phyloP scores from a whole-genome alignment of 768 basidiomycete species.

The Candolleomyces aberdarensis region DNA sequence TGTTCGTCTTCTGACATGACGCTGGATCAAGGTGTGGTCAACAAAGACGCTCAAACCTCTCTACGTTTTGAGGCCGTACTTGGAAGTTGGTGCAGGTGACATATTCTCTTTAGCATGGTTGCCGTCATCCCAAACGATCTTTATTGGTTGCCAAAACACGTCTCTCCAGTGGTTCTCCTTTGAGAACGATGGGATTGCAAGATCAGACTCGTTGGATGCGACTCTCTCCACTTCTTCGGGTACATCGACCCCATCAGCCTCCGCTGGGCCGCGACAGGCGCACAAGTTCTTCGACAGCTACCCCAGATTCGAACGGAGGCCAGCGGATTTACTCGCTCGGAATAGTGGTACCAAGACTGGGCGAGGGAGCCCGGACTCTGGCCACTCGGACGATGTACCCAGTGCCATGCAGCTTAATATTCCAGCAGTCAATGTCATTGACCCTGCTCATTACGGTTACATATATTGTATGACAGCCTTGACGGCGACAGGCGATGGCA shows the following conservation, averaged over 20 bases:
- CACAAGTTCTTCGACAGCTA: conserved; percentile 95
- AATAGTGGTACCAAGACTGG: conserved; percentile 39
- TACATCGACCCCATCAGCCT: conserved; percentile 31
- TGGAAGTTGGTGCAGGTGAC: conserved; percentile 81
- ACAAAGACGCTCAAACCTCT: conserved; percentile 62
- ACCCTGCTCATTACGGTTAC: conserved; percentile 94
- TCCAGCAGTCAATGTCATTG: conserved; percentile 66
- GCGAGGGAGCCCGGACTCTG: conserved; percentile 30
- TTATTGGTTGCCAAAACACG: conserved; percentile 90
- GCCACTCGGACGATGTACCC: conserved; percentile 22
- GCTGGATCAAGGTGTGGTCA: conserved; percentile 68
- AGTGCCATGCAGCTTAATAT: conserved; percentile 49
- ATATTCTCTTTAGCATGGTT: conserved; percentile 85
- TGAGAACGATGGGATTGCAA: conserved; percentile 11
- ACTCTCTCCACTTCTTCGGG: conserved; percentile 24
- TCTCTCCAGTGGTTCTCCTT: conserved; percentile 89
- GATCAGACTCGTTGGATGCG: conserved; percentile 16
- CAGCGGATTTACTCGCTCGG: conserved; percentile 66
- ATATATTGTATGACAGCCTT: conserved; percentile 73
- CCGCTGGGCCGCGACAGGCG: conserved; percentile 40
- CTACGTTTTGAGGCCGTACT: conserved; percentile 73
- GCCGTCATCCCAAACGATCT: conserved; percentile 62
- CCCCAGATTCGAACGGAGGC: conserved; percentile 63
- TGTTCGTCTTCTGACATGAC: background rate
- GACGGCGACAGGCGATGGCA: conserved; percentile 18